Evolutionary conservation across 345 rosid genomes (phyloP).

Genomic region (Ceriops decandra): DNA sequence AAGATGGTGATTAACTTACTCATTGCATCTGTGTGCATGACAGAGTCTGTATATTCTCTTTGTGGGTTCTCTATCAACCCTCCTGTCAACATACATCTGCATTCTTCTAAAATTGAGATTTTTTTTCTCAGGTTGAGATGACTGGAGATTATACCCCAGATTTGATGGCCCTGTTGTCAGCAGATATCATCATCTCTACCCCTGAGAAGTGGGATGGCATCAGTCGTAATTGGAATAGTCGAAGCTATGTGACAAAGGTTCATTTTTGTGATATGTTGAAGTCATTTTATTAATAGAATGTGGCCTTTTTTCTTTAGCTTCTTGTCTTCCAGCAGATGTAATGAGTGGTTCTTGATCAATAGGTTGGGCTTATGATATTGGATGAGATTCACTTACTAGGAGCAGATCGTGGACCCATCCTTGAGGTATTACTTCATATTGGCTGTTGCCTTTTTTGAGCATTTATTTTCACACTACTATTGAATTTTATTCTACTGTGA

Average conservation of each 20-base stretch:
- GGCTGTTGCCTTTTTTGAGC: constrained; percentile 1
- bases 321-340: not conserved
- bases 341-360: constrained; percentile 22
- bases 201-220: constrained; percentile 99
- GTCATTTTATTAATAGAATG: constrained; percentile 7
- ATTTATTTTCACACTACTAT: not conserved
- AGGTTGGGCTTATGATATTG: constrained; percentile 95
- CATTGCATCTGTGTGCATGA: not conserved
- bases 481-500: not conserved
- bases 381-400: constrained; percentile 99
- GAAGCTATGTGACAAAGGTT: constrained; percentile 95
- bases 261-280: constrained; percentile 17
- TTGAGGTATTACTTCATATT: constrained; percentile 61
- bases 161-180: constrained; percentile 92
- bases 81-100: not conserved
- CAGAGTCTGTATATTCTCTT: not conserved
- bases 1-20: constrained; percentile 52
- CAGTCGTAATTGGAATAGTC: constrained; percentile 96
- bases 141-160: constrained; percentile 99
- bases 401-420: constrained; percentile 98
- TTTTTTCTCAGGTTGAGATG: constrained; percentile 80
- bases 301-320: not conserved
- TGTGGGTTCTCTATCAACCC: not conserved
- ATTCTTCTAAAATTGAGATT: constrained; percentile 7
- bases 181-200: constrained; percentile 93